A percentile compares a stretch with the other conserved stretches of the same genome.
These are phyloP conservation scores for Phialophora macrospora DNA, from an alignment of 2,329 filamentous ascomycete species.

Conservation along the genomic window DNA sequence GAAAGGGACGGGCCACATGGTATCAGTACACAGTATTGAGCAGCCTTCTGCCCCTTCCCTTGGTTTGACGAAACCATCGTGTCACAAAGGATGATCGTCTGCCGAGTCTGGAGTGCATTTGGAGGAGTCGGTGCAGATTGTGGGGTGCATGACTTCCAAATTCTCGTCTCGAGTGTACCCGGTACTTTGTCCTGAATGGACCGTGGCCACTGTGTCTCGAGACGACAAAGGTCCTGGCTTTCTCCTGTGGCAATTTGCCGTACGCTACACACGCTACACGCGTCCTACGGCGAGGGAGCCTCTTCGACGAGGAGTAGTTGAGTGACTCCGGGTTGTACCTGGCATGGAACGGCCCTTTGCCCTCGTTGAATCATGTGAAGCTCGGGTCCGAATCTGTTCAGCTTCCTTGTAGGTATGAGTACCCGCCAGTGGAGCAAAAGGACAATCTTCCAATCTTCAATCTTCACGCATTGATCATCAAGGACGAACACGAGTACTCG, in stretches of 20 bases:
- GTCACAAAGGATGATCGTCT: neutral
- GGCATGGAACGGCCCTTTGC: neutral
- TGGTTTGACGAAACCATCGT: too few species aligned
- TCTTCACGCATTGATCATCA: neutral
- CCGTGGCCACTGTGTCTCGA: neutral
- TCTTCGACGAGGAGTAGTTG: too few species aligned
- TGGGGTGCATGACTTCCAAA: constrained; percentile 1
- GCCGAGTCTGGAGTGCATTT: constrained; percentile 3
- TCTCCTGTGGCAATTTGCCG: neutral
- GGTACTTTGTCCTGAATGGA: neutral
- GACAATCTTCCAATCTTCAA: neutral
- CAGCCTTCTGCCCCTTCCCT: neutral
- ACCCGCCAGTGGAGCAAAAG: neutral
- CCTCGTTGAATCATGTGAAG: neutral
- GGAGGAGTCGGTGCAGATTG: neutral
- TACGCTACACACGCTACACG: too few species aligned
- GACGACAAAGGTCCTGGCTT: neutral
- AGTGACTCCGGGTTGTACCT: too few species aligned
- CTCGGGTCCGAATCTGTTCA: neutral
- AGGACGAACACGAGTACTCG: neutral
- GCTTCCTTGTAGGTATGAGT: neutral
- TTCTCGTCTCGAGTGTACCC: neutral
- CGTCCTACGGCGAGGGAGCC: too few species aligned
- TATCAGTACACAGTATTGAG: neutral
- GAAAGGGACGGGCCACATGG: too few species aligned